Conservation (phyloP, 129 eudicot genomes). For the Arctium lappa region DNA sequence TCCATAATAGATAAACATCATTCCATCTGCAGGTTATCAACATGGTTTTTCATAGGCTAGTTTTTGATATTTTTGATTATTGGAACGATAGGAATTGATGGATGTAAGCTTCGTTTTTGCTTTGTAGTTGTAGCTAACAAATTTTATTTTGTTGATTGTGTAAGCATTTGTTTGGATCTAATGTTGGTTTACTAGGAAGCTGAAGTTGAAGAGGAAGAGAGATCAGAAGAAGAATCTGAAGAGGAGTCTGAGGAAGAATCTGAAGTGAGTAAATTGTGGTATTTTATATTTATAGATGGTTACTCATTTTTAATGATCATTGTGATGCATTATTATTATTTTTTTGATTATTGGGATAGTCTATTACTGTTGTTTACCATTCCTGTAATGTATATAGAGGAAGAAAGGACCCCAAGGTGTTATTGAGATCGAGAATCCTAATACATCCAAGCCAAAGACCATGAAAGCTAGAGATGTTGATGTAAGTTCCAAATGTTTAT, state of each 20-base stretch:
- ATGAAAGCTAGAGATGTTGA: conserved; percentile 69
- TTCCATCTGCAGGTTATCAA: too few relatives aligned
- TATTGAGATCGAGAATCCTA: conserved; percentile 66
- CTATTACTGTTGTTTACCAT: background rate
- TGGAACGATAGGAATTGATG: background rate
- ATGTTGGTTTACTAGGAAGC: conserved; percentile 28
- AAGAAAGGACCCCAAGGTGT: conserved; percentile 65
- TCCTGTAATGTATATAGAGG: conserved; percentile 29
- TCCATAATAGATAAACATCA: too few relatives aligned
- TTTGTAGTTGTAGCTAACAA: background rate
- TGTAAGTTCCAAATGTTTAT: conserved; percentile 32
- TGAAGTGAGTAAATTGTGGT: conserved; percentile 34
- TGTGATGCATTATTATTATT: too few relatives aligned
- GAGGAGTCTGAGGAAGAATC: conserved; percentile 47
- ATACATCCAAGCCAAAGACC: conserved; percentile 63
- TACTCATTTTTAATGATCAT: background rate
- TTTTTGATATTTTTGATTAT: too few relatives aligned
- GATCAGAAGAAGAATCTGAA: conserved; percentile 49
- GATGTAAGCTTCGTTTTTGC: background rate
- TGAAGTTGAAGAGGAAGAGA: conserved; percentile 51
- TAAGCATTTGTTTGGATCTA: background rate
- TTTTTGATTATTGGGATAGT: too few relatives aligned
- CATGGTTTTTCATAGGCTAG: too few relatives aligned
- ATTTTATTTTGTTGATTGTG: background rate
- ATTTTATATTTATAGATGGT: background rate